A percentile compares a stretch with the other conserved stretches of the same genome.
phyloP scores from a whole-genome alignment of 2,329 filamentous ascomycete species.

The Pyrenophora tritici-repentis region DNA sequence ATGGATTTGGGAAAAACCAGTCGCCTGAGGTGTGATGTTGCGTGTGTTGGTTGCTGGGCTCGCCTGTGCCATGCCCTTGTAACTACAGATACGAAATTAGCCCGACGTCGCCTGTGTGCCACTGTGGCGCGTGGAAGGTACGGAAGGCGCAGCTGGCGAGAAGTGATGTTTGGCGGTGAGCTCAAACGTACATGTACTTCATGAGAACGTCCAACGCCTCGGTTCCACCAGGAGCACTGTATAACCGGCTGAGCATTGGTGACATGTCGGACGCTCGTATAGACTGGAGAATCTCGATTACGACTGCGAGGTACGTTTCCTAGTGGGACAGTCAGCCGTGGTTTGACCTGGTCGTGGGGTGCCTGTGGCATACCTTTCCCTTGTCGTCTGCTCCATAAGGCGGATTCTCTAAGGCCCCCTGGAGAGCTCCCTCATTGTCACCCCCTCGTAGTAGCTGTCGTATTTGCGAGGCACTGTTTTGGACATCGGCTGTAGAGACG shows the following conservation, averaged over 20 bases:
- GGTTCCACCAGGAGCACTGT: constrained; percentile 75
- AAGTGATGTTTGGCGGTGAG: constrained; percentile 9
- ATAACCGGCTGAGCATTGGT: constrained; percentile 80
- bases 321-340: constrained; percentile 50
- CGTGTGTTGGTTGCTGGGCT: constrained; percentile 36
- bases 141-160: background rate
- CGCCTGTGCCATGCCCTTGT: constrained; percentile 79
- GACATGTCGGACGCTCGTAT: constrained; percentile 97
- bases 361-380: constrained; percentile 53
- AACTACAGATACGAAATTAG: constrained; percentile 57
- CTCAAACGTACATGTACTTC: constrained; percentile 84
- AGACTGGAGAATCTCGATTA: constrained; percentile 91
- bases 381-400: constrained; percentile 67
- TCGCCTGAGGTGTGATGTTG: constrained; percentile 72
- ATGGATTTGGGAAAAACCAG: constrained; percentile 84
- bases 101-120: constrained; percentile 1
- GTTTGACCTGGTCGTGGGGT: constrained; percentile 30
- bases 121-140: background rate
- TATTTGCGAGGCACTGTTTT: constrained; percentile 77
- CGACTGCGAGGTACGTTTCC: constrained; percentile 84
- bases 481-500: constrained; percentile 76
- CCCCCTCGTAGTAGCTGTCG: constrained; percentile 85
- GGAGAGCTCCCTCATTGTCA: constrained; percentile 83
- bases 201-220: constrained; percentile 91
- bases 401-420: constrained; percentile 81